phyloP scores from a whole-genome alignment of 306 rosid species.

The Vigna radiata region DNA sequence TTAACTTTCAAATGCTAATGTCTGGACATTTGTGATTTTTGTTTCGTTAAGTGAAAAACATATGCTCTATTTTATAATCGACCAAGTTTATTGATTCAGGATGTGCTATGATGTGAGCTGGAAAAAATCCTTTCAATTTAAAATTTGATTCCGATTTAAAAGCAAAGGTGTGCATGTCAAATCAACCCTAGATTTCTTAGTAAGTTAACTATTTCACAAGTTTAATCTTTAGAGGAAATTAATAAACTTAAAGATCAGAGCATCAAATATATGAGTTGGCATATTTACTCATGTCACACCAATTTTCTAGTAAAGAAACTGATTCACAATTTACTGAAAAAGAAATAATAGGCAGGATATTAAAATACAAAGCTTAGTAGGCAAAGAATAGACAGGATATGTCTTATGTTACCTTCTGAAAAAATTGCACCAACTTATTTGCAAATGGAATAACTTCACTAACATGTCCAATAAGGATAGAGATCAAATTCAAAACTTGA shows the following conservation, averaged over 20 bases:
- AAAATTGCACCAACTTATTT: slow-evolving; percentile 80
- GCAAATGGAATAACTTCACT: slow-evolving; percentile 80
- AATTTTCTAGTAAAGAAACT: slow-evolving; percentile 27
- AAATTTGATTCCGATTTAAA: not conserved
- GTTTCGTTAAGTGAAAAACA: not conserved
- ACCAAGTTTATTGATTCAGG: not conserved
- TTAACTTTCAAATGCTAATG: not conserved
- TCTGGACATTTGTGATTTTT: not conserved
- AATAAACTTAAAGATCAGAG: slow-evolving; percentile 5
- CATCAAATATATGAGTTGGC: not conserved
- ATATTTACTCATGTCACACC: not conserved
- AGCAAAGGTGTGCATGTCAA: not conserved
- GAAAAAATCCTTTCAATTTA: not conserved
- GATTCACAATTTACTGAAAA: slow-evolving; percentile 35
- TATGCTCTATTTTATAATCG: not conserved
- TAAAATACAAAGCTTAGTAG: slow-evolving; percentile 21
- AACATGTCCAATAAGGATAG: slow-evolving; percentile 78
- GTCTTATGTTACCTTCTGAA: slow-evolving; percentile 71
- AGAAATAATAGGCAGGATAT: slow-evolving; percentile 23
- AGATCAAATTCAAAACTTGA: slow-evolving; percentile 88
- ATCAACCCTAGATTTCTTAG: slow-evolving; percentile 22
- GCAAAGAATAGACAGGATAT: slow-evolving; percentile 24
- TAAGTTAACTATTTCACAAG: slow-evolving; percentile 7
- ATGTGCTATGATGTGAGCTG: not conserved
- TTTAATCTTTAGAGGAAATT: slow-evolving; percentile 14